phyloP scores from a whole-genome alignment of 306 rosid species.

The Rubus idaeus region DNA sequence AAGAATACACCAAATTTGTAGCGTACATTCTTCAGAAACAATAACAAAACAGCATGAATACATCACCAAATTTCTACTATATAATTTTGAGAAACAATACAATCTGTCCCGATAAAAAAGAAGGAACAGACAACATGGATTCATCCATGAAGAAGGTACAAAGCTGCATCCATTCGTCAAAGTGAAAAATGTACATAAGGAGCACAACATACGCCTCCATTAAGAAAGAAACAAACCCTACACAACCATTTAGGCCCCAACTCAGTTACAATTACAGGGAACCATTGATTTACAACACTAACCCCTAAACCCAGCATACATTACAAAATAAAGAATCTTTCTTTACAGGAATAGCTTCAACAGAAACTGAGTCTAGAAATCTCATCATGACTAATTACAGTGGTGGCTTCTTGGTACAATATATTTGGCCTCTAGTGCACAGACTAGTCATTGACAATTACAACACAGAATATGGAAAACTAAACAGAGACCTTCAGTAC shows the following conservation, averaged over 20 bases:
- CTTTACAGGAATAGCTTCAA: slow-evolving; percentile 17
- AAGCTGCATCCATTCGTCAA: background rate
- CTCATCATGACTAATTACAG: slow-evolving; percentile 25
- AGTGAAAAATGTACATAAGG: background rate
- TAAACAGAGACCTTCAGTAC: slow-evolving; percentile 4
- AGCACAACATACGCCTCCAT: slow-evolving; percentile 9
- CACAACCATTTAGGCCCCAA: background rate
- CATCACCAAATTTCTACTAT: background rate
- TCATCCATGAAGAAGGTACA: slow-evolving; percentile 13
- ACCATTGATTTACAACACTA: slow-evolving; percentile 4
- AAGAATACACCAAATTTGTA: background rate
- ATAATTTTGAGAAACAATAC: slow-evolving; percentile 15
- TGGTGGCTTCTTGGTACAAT: slow-evolving; percentile 10
- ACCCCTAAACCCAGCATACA: slow-evolving; percentile 15
- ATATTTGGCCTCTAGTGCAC: slow-evolving; percentile 13
- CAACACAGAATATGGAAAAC: slow-evolving; percentile 12
- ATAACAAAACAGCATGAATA: background rate
- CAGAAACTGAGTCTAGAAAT: slow-evolving; percentile 14
- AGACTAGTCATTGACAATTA: slow-evolving; percentile 14
- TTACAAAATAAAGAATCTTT: background rate
- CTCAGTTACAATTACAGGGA: slow-evolving; percentile 17
- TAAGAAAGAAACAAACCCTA: slow-evolving; percentile 5
- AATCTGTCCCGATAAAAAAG: slow-evolving; percentile 6
- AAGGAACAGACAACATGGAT: background rate
- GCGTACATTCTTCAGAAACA: background rate